Base-by-base conservation (phyloP, 345 rosid genomes). In the Firmiana major region DNA sequence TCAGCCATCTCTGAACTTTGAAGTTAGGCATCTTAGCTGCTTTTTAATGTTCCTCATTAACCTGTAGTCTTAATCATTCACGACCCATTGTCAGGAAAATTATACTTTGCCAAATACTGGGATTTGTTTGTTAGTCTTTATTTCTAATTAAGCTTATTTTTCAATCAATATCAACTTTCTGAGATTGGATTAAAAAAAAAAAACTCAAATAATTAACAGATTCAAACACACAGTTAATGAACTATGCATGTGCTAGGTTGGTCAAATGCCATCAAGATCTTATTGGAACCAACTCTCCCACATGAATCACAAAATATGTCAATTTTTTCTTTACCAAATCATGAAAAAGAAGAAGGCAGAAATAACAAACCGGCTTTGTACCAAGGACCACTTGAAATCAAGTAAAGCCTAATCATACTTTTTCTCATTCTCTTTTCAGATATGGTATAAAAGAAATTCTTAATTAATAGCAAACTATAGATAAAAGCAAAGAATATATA, bases 311-410 rank as follows among this genome's bases (percentile, higher is more conserved):
- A 49, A 16, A 48, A 49, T n/a, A 19, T 3, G 55, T 55, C 79
- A 66, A 66, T 53, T 55, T 48, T 66, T 66, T 26, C 24, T 53
- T 72, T 67, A 54, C 74, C 73, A 55, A 66, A 54, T 28, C 65
- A 43, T 67, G 55, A 12, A 75, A 11, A 67, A 67, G 19, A 67
- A 67, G 19, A 22, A 40, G 70, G 31, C 45, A 13, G 26, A 31
- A 24, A 71, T 17, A 63, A 69, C 63, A 76, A 75, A 80, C 69
- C 22, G 19, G 5, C 19, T 34, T 71, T 15, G 36, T 49, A 13
- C 22, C 16, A 63, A 11, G 60, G 64, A 48, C 66, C 34, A 46
- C 38, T 21, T 19, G 21, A 48, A 26, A n/a, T 28, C 10, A 8
- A 36, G 63, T 43, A n/a, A 63, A 55, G 45, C 65, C 53, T 48